These are phyloP conservation scores for Annulohypoxylon nitens DNA, from an alignment of 495 filamentous ascomycete species.

Conservation along the genomic window DNA sequence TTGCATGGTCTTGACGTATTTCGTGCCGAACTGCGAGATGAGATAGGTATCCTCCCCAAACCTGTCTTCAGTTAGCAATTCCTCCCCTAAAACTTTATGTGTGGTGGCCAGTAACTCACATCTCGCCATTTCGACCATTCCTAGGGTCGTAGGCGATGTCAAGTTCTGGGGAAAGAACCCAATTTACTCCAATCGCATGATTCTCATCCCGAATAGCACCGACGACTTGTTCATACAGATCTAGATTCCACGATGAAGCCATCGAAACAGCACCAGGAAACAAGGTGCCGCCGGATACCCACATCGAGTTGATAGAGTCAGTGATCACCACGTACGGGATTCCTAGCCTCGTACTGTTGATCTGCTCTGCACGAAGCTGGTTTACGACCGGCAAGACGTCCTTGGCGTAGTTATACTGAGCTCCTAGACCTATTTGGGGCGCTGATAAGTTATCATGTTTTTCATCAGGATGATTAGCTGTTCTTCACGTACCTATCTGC, in stretches of 20 bases:
- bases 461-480: background rate
- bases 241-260: conserved; percentile 36
- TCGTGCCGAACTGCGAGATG: conserved; percentile 30
- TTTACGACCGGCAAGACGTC: conserved; percentile 23
- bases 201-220: conserved; percentile 35
- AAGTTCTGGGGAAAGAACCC: conserved; percentile 38
- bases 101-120: conserved; percentile 6
- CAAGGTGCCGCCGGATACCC: conserved; percentile 25
- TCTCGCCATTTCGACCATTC: conserved; percentile 42
- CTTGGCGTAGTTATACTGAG: conserved; percentile 25
- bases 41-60: conserved; percentile 43
- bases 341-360: conserved; percentile 22
- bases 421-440: conserved; percentile 4
- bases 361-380: conserved; percentile 24
- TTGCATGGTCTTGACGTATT: conserved; percentile 44
- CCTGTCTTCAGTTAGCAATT: conserved; percentile 3
- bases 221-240: conserved; percentile 34
- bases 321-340: conserved; percentile 38
- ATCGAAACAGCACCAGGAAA: conserved; percentile 40
- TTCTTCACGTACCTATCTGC: conserved; percentile 20
- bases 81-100: background rate
- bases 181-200: conserved; percentile 32
- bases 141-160: conserved; percentile 38
- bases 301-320: conserved; percentile 36
- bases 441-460: background rate